phyloP scores from a whole-genome alignment of 2,329 filamentous ascomycete genomes.

The Helminthosporium solani region DNA sequence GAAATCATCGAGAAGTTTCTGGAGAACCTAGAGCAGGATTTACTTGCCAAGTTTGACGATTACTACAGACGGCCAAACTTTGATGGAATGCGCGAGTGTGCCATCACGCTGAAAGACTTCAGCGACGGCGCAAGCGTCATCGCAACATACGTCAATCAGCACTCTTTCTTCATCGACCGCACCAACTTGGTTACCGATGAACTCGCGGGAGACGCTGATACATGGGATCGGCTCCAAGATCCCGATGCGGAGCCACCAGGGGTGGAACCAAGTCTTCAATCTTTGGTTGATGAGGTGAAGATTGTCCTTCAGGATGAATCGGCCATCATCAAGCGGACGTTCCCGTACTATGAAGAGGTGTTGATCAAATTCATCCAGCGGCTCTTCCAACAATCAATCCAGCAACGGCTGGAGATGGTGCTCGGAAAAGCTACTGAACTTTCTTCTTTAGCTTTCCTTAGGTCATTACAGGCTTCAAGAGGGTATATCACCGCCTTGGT shows the following conservation, averaged over 20 bases:
- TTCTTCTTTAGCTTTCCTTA: constrained; percentile 86
- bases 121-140: constrained; percentile 95
- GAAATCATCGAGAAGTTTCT: constrained; percentile 96
- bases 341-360: constrained; percentile 94
- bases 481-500: constrained; percentile 85
- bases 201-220: constrained; percentile 68
- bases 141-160: constrained; percentile 95
- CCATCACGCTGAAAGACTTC: constrained; percentile 91
- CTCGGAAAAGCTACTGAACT: constrained; percentile 90
- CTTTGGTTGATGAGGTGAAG: constrained; percentile 88
- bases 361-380: constrained; percentile 90
- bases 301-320: constrained; percentile 97
- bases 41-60: constrained; percentile 94
- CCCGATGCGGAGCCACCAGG: constrained; percentile 89
- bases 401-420: constrained; percentile 93
- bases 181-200: constrained; percentile 90
- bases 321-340: constrained; percentile 92
- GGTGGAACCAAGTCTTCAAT: constrained; percentile 89
- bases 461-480: constrained; percentile 85
- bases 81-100: constrained; percentile 96
- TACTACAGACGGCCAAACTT: constrained; percentile 95
- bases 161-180: constrained; percentile 97
- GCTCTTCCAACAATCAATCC: constrained; percentile 96
- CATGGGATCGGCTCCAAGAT: constrained; percentile 89
- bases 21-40: constrained; percentile 90